These are phyloP conservation scores for Mycosphaerella arachidis DNA, from an alignment of 2,329 filamentous ascomycete species.

Conservation along the genomic window DNA sequence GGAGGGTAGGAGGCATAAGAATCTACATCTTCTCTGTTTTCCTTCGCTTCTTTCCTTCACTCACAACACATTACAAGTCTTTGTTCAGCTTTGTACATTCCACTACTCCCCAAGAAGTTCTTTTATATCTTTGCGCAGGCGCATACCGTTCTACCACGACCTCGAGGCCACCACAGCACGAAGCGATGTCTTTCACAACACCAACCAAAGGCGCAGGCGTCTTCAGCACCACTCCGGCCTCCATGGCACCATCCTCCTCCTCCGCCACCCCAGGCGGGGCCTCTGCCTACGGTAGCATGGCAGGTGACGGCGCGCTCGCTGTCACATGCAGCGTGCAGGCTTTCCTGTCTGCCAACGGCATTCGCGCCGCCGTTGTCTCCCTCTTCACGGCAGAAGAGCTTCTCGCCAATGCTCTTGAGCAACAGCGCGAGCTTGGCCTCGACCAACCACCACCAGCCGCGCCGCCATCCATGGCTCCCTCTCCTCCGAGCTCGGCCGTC, in stretches of 20 bases:
- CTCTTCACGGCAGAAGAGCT: constrained; percentile 1
- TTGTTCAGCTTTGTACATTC: neutral
- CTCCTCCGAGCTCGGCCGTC: neutral
- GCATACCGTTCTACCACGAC: neutral
- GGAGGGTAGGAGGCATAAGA: neutral
- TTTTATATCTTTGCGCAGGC: neutral
- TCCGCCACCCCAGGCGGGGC: neutral
- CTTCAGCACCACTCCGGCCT: neutral
- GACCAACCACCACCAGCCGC: neutral
- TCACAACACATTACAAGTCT: neutral
- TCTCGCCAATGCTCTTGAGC: neutral
- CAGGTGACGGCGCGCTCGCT: neutral
- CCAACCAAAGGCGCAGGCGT: neutral
- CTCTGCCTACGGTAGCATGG: neutral
- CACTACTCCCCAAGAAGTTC: neutral
- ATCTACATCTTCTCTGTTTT: neutral
- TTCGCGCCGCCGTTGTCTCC: neutral
- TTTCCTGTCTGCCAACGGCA: neutral
- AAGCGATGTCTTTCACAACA: neutral
- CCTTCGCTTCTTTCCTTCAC: neutral
- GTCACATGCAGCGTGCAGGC: neutral
- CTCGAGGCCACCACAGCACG: neutral
- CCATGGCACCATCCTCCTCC: neutral
- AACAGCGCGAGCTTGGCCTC: neutral
- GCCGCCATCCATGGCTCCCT: neutral